Base-by-base conservation (phyloP, 106 monocot genomes). In the Phalaenopsis aphrodite region DNA sequence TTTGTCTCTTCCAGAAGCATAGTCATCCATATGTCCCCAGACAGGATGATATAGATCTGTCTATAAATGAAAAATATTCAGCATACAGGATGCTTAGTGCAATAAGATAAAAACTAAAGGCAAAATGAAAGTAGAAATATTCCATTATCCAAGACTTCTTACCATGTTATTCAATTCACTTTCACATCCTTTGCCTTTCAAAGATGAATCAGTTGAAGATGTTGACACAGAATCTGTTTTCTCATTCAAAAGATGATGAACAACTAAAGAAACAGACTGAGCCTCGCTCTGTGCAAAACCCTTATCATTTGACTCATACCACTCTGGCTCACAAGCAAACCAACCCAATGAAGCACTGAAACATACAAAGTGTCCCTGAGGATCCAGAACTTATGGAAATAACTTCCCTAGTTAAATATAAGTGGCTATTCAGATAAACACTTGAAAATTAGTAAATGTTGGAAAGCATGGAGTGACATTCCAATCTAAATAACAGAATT, bases 251-350 rank as follows among this genome's bases (percentile, higher is more conserved):
- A 93, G 87, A 88, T 90, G 85, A 58, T 96, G 89, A 37, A 90
- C 92, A 88, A 99, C 89, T 75, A 95, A 66, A 66, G 93, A 93
- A 79, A 99, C 87, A 49, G 98, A 94, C 16, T 99, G 98, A 77
- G 98, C 94, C 75, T 99, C 98, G 78, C 89, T 99, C 78, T 88
- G 92, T n/a, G 90, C 82, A 86, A 91, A 99, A 82, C 85, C 82
- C 72, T 89, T 99, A 81, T 82, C 89, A 80, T 89, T 88, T 77
- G 89, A 67, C 81, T 99, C 98, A 83, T 94, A 95, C 92, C 93
- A 99, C 82, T 99, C 94, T 77, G 94, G 93, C 42, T 75, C 85
- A 87, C 86, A 75, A 56, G 98, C 91, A 90, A 99, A 99, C 98
- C 98, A 99, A 57, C 94, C 94, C 84, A 99, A 84, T 38, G 94